These are phyloP conservation scores for Cryphonectria carpinicola DNA, from an alignment of 2,329 filamentous ascomycete genomes.

Conservation along the genomic window DNA sequence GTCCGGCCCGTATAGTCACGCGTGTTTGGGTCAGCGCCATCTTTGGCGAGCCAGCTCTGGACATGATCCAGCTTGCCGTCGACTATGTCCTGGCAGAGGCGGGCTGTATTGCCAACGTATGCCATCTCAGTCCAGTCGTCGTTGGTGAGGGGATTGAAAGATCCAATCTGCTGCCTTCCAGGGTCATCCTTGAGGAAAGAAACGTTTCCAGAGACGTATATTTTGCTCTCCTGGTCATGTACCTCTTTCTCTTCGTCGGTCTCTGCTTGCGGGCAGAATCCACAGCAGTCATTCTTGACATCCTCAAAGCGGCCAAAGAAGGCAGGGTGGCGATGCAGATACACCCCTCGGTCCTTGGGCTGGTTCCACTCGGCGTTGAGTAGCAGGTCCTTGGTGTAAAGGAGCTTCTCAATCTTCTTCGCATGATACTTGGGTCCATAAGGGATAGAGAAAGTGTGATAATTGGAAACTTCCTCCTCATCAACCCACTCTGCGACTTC, in stretches of 20 bases:
- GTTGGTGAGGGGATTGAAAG: slow-evolving; percentile 80
- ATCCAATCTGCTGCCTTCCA: slow-evolving; percentile 71
- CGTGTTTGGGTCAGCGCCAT: slow-evolving; percentile 70
- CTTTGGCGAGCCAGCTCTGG: slow-evolving; percentile 68
- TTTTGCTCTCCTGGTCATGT: slow-evolving; percentile 72
- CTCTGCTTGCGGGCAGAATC: slow-evolving; percentile 70
- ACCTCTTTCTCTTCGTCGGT: slow-evolving; percentile 74
- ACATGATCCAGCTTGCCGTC: slow-evolving; percentile 73
- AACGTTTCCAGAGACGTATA: slow-evolving; percentile 75
- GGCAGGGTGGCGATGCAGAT: slow-evolving; percentile 81
- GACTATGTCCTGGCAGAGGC: slow-evolving; percentile 80
- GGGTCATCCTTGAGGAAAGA: slow-evolving; percentile 80
- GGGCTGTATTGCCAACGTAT: slow-evolving; percentile 78
- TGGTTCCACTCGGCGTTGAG: slow-evolving; percentile 89
- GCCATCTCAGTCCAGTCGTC: slow-evolving; percentile 92
- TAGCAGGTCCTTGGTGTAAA: slow-evolving; percentile 80
- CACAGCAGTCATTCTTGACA: slow-evolving; percentile 81
- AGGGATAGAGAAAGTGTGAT: slow-evolving; percentile 75
- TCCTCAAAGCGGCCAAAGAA: slow-evolving; percentile 80
- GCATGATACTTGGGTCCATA: slow-evolving; percentile 67
- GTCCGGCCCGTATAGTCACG: slow-evolving; percentile 80
- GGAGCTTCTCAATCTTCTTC: slow-evolving; percentile 77
- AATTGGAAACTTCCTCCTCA: slow-evolving; percentile 76
- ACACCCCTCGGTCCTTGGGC: slow-evolving; percentile 71
- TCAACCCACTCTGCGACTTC: slow-evolving; percentile 85